A percentile compares a stretch with the other conserved stretches of the same genome.
Evolutionary conservation across 2,329 filamentous ascomycete genomes (phyloP).

Genomic region (Pseudocercospora musae): DNA sequence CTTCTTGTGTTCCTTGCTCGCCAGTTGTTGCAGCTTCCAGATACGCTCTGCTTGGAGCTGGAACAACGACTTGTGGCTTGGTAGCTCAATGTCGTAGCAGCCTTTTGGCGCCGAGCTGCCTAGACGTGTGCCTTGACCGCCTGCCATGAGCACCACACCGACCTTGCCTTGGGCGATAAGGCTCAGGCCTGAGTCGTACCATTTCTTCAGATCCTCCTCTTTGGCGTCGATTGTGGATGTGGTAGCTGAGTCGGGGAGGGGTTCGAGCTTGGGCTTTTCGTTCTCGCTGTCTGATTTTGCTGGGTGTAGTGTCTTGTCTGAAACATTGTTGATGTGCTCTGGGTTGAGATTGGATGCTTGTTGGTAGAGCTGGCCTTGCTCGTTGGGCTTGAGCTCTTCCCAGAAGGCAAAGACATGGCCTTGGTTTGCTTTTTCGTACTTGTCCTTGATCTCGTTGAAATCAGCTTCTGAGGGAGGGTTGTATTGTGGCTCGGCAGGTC

Average conservation of each 20-base stretch:
- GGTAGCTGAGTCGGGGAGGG: constrained; percentile 78
- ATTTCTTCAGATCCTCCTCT: constrained; percentile 70
- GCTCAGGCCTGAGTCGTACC: constrained; percentile 71
- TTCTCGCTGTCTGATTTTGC: constrained; percentile 57
- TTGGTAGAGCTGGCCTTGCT: constrained; percentile 75
- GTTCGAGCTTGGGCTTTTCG: constrained; percentile 64
- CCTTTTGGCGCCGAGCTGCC: constrained; percentile 96
- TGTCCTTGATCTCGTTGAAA: constrained; percentile 64
- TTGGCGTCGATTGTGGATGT: constrained; percentile 91
- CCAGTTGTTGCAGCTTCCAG: constrained; percentile 76
- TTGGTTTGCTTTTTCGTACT: constrained; percentile 72
- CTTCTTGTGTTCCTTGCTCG: constrained; percentile 64
- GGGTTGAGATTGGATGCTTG: constrained; percentile 80
- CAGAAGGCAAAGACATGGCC: constrained; percentile 85
- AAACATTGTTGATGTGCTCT: constrained; percentile 80
- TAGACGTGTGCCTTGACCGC: constrained; percentile 90
- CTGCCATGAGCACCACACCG: constrained; percentile 91
- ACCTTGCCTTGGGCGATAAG: constrained; percentile 67
- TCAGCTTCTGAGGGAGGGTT: constrained; percentile 62
- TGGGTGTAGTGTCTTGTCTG: constrained; percentile 76
- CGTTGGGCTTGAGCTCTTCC: constrained; percentile 68
- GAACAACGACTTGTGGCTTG: constrained; percentile 91
- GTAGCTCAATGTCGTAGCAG: constrained; percentile 93
- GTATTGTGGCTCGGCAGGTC: constrained; percentile 36
- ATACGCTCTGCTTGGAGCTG: constrained; percentile 97